A percentile compares a stretch with the other conserved stretches of the same genome.
These are phyloP conservation scores for Trichoderma sp. DNA, from an alignment of 2,329 filamentous ascomycete species.

Conservation along the genomic window DNA sequence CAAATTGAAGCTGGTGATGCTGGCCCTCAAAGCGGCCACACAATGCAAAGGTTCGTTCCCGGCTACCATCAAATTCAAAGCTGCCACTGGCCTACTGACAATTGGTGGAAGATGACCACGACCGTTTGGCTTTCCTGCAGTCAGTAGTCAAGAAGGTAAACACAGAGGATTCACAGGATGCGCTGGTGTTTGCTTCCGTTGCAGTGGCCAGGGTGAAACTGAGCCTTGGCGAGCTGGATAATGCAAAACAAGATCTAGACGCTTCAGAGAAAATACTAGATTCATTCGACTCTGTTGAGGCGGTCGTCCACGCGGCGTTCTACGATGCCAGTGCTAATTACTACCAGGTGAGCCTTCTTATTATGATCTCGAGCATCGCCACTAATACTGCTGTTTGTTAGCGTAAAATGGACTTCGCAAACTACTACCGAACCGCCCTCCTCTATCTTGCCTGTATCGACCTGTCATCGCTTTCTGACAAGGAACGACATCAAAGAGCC, in stretches of 20 bases:
- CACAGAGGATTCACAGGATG: conserved; percentile 89
- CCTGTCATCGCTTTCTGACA: conserved; percentile 65
- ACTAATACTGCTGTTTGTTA: conserved; percentile 21
- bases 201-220: conserved; percentile 87
- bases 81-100: not conserved
- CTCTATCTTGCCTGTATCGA: conserved; percentile 97
- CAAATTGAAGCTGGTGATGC: conserved; percentile 90
- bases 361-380: not conserved
- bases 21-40: conserved; percentile 82
- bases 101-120: conserved; percentile 68
- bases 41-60: conserved; percentile 67
- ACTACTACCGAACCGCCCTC: conserved; percentile 96
- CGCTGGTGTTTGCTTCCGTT: conserved; percentile 88
- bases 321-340: conserved; percentile 94
- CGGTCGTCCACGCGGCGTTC: conserved; percentile 91
- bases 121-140: conserved; percentile 81
- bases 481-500: conserved; percentile 77
- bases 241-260: conserved; percentile 81
- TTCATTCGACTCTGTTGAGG: conserved; percentile 90
- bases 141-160: conserved; percentile 84
- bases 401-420: conserved; percentile 84
- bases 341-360: conserved; percentile 62
- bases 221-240: conserved; percentile 72
- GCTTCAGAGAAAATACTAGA: conserved; percentile 85
- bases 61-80: not conserved